Conservation (phyloP, 352 stramenopile genomes). For the Peronospora farinosa region DNA sequence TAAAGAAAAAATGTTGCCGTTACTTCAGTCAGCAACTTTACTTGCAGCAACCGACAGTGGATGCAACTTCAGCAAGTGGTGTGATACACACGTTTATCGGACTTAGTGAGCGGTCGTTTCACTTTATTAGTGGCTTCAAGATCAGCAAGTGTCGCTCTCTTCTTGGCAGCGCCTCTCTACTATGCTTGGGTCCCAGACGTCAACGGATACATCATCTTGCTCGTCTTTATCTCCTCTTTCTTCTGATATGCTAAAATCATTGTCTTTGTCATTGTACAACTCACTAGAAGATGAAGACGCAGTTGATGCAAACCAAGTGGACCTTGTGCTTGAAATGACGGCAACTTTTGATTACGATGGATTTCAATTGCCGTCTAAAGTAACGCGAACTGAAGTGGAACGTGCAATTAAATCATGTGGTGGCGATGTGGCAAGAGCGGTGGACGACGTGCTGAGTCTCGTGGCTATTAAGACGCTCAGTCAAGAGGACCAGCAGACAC, state of each 20-base stretch:
- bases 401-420: constrained; percentile 27
- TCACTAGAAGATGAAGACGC: constrained; percentile 9
- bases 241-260: constrained; percentile 9
- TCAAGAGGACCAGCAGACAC: constrained; percentile 32
- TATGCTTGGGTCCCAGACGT: constrained; percentile 6
- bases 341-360: constrained; percentile 34
- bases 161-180: constrained; percentile 4
- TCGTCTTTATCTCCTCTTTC: constrained; percentile 16
- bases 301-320: constrained; percentile 17
- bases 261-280: background rate
- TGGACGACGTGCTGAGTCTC: constrained; percentile 61
- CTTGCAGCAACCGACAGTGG: no score
- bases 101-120: background rate
- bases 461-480: constrained; percentile 39
- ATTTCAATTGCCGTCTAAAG: constrained; percentile 29
- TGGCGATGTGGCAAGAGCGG: constrained; percentile 42
- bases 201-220: background rate
- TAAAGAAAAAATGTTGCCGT: background rate
- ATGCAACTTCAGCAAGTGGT: background rate
- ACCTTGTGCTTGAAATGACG: constrained; percentile 49
- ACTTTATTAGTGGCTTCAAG: constrained; percentile 5
- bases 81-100: background rate
- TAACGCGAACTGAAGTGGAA: constrained; percentile 36
- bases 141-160: background rate
- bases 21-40: background rate